These are phyloP conservation scores for Suillus subalutaceus DNA, from an alignment of 768 basidiomycete genomes.

Conservation along the genomic window DNA sequence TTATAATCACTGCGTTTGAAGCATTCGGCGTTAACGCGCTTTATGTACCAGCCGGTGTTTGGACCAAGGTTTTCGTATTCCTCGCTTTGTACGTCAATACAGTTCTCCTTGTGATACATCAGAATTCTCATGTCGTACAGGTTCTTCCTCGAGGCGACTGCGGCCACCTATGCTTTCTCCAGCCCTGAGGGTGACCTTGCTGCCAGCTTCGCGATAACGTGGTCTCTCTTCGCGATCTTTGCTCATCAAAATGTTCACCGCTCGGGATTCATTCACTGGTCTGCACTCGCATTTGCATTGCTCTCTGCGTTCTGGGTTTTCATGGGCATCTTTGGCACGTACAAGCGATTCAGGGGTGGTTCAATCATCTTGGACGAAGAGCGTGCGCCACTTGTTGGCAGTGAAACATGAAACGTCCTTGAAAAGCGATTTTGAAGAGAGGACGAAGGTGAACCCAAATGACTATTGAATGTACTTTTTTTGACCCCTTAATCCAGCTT, in stretches of 20 bases:
- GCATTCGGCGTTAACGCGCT: slow-evolving; percentile 84
- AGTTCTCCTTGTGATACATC: slow-evolving; percentile 12
- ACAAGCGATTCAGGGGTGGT: slow-evolving; percentile 45
- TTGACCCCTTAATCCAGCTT: background rate
- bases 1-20: slow-evolving; percentile 81
- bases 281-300: slow-evolving; percentile 81
- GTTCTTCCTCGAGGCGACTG: slow-evolving; percentile 91
- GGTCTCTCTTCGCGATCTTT: slow-evolving; percentile 95
- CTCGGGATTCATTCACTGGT: slow-evolving; percentile 87
- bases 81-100: slow-evolving; percentile 67
- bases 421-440: background rate
- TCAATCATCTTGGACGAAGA: slow-evolving; percentile 84
- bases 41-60: slow-evolving; percentile 68
- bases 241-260: slow-evolving; percentile 56
- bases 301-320: slow-evolving; percentile 82
- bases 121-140: slow-evolving; percentile 36
- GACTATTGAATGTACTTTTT: background rate
- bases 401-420: slow-evolving; percentile 20
- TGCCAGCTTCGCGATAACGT: slow-evolving; percentile 87
- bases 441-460: background rate
- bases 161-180: slow-evolving; percentile 94
- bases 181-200: slow-evolving; percentile 90
- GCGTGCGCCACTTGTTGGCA: slow-evolving; percentile 75
- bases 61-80: slow-evolving; percentile 96
- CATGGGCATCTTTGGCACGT: slow-evolving; percentile 69